Conservation (phyloP, 371 early-diverging fungal genomes). For the Rhizopus stolonifer region DNA sequence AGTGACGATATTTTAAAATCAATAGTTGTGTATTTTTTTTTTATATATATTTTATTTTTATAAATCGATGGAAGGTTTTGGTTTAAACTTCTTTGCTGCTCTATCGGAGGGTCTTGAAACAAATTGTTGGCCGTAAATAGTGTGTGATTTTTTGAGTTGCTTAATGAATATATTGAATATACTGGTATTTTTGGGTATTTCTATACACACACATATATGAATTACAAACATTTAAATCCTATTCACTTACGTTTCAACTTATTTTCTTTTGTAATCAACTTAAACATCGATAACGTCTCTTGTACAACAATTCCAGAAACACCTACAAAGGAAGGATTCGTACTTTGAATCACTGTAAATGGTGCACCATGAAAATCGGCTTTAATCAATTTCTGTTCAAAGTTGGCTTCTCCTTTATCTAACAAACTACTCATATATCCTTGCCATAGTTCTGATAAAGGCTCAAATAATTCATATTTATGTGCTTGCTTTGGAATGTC, state of each 20-base stretch:
- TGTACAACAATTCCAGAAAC: constrained; percentile 80
- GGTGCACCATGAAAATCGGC: constrained; percentile 86
- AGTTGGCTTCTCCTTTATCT: constrained; percentile 32
- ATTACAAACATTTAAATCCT: no score
- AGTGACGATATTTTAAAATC: no score
- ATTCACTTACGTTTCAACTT: constrained; percentile 58
- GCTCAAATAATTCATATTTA: constrained; percentile 65
- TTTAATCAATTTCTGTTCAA: constrained; percentile 70
- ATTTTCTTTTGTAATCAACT: constrained; percentile 73
- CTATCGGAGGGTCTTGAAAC: constrained; percentile 74
- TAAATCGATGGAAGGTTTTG: constrained; percentile 78
- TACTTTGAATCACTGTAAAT: constrained; percentile 78
- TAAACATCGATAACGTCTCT: constrained; percentile 86
- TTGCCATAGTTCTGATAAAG: constrained; percentile 79
- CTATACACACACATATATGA: no score
- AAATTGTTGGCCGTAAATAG: constrained; percentile 84
- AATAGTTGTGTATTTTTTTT: no score
- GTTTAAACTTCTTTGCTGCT: constrained; percentile 85
- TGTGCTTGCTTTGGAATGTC: constrained; percentile 58
- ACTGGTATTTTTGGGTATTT: constrained; percentile 75
- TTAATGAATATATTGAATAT: constrained; percentile 67
- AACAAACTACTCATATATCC: constrained; percentile 75
- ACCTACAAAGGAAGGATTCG: constrained; percentile 79
- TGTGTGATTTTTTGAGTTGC: constrained; percentile 39
- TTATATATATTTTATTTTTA: constrained; percentile 14